These are phyloP conservation scores for Pterocarpus macrocarpus DNA, from an alignment of 306 rosid species.

Conservation along the genomic window DNA sequence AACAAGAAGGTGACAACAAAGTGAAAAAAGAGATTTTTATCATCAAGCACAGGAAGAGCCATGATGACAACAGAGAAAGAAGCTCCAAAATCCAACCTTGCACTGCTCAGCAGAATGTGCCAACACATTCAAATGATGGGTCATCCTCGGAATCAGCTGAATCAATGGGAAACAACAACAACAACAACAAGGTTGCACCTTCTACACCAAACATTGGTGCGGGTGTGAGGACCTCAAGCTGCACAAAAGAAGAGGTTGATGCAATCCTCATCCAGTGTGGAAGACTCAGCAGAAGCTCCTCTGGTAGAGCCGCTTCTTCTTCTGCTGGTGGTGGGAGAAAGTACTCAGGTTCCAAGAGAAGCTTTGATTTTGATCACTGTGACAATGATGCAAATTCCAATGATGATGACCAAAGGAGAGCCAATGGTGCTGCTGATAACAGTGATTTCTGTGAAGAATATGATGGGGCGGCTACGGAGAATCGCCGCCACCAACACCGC, in stretches of 20 bases:
- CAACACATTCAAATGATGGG: slow-evolving; percentile 32
- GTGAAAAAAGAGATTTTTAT: slow-evolving; percentile 80
- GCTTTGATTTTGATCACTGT: slow-evolving; percentile 82
- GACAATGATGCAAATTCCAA: slow-evolving; percentile 57
- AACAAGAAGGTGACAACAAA: slow-evolving; percentile 39
- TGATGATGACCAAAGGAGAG: slow-evolving; percentile 56
- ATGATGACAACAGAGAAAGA: slow-evolving; percentile 71
- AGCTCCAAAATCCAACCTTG: slow-evolving; percentile 48
- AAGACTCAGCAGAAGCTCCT: slow-evolving; percentile 91
- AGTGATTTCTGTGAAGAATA: slow-evolving; percentile 52
- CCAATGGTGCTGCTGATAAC: slow-evolving; percentile 40
- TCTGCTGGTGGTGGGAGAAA: slow-evolving; percentile 63
- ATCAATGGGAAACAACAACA: background rate
- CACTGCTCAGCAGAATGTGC: slow-evolving; percentile 36
- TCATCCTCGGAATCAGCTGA: slow-evolving; percentile 10
- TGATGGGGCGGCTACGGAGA: slow-evolving; percentile 49
- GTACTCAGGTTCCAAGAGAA: slow-evolving; percentile 96
- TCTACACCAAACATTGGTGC: slow-evolving; percentile 48
- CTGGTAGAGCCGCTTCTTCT: slow-evolving; percentile 74
- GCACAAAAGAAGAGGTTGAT: slow-evolving; percentile 92
- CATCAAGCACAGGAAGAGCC: slow-evolving; percentile 87
- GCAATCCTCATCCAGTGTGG: slow-evolving; percentile 97
- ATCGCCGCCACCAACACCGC: slow-evolving; percentile 58
- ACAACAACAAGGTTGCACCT: slow-evolving; percentile 30
- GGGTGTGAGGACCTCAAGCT: slow-evolving; percentile 85